Percentiles rank a stretch among this genome's conserved stretches.
Conservation (phyloP, 1,284 basidiomycete species). For the Microstroma glucosiphilum region DNA sequence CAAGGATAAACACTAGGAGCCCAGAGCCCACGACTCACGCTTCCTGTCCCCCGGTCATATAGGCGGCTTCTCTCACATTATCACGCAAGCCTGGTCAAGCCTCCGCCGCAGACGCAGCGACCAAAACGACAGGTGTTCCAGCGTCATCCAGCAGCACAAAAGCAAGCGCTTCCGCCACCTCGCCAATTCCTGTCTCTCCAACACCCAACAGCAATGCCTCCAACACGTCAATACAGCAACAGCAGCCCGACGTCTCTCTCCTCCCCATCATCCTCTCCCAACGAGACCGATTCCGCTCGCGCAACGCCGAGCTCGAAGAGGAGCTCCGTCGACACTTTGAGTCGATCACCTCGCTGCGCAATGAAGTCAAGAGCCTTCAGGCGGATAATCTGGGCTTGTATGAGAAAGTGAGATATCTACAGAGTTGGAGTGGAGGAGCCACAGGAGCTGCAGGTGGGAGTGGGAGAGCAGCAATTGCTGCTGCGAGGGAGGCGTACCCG, state of each 20-base stretch:
- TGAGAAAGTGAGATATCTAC: conserved; percentile 46
- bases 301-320: conserved; percentile 94
- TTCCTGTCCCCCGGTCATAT: no score
- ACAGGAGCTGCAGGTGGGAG: background rate
- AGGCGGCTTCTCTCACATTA: no score
- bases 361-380: conserved; percentile 40
- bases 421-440: conserved; percentile 21
- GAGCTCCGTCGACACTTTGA: conserved; percentile 91
- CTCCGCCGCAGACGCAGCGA: background rate
- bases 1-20: no score
- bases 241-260: conserved; percentile 11
- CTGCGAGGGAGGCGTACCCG: background rate
- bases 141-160: conserved; percentile 7
- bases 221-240: background rate
- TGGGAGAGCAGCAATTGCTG: background rate
- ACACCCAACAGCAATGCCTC: background rate
- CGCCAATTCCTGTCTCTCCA: conserved; percentile 6
- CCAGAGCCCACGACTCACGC: no score
- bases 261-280: conserved; percentile 81
- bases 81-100: background rate
- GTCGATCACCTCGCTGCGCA: conserved; percentile 67
- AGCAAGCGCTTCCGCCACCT: conserved; percentile 12
- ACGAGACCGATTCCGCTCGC: conserved; percentile 85
- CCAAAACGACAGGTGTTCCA: background rate
- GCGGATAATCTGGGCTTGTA: conserved; percentile 43